phyloP scores from a whole-genome alignment of 306 rosid species.

The Urtica urens region DNA sequence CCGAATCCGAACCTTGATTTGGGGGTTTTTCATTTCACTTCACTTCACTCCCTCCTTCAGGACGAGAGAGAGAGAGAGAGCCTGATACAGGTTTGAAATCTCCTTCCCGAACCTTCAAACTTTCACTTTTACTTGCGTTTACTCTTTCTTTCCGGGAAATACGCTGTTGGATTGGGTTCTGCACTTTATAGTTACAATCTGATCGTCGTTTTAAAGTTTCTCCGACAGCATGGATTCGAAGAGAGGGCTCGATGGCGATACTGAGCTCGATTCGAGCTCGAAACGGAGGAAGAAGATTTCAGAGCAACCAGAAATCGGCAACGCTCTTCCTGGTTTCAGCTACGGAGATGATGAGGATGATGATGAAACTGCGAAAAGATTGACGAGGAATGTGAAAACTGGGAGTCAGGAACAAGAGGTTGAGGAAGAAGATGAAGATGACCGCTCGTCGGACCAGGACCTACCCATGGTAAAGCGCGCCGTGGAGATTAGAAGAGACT shows the following conservation, averaged over 20 bases:
- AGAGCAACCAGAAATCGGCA: constrained; percentile 16
- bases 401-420: constrained; percentile 32
- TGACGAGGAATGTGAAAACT: constrained; percentile 14
- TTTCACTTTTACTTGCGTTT: too few species aligned
- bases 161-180: too few species aligned
- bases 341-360: constrained; percentile 46
- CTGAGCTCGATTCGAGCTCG: constrained; percentile 9
- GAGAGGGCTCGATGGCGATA: constrained; percentile 19
- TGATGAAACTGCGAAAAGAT: constrained; percentile 18
- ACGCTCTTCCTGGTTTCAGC: constrained; percentile 38
- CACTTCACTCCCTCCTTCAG: not conserved
- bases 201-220: too few species aligned
- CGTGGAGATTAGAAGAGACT: constrained; percentile 78
- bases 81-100: too few species aligned
- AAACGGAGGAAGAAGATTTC: constrained; percentile 22
- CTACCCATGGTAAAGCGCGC: constrained; percentile 31
- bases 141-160: too few species aligned
- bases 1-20: not conserved
- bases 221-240: constrained; percentile 34
- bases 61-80: too few species aligned
- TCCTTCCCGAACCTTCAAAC: too few species aligned
- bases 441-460: constrained; percentile 28
- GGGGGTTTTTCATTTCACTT: not conserved
- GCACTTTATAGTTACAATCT: too few species aligned
- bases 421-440: constrained; percentile 45